Base-by-base conservation (phyloP, 2,329 filamentous ascomycete genomes). In the Fusarium sp. region DNA sequence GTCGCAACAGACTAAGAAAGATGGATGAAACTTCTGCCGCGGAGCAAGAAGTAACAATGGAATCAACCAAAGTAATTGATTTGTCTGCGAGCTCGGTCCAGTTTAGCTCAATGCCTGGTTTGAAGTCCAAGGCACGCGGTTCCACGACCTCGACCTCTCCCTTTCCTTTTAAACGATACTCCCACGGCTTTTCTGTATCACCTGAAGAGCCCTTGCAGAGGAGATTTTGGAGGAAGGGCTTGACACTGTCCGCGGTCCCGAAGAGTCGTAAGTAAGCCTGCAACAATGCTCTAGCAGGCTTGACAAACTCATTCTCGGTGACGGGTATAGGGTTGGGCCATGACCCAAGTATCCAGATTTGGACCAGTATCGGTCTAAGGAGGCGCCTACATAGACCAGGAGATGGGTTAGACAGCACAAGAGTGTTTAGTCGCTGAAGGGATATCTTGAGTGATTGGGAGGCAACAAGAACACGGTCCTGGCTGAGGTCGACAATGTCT, bases 361-460 rank as follows among this genome's bases (percentile, higher is more conserved):
- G 88, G 6, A 90, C 80, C 4, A 93, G 75, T 3, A 93, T 77
- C 1, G 89, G 89, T 4, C 84, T 83, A 3, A 93, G 80, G 1
- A 94, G 83, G 60, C 92, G 85, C 71, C 87, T 90, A 52, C 90
- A 88, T 11, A 94, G 81, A 0, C 91, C 91, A 0, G 91, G 89
- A 64, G 93, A 92, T 0, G 91, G 91, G 76, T 92, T 92, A 0
- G 91, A 92, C 22, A 88, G 84, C 2, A 91, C 79, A 2, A 94
- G 81, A 1, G 86, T 84, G 38, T 84, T 85, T 1, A 94, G 80
- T 18, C 91, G 86, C 35, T 82, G 84, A 3, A 94, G 78, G 2
- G 89, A 87, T 37, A 79, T 79, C 20, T 84, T 82, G 6, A 94
- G 80, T 2, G 87, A 82, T 2, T 83, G 76, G 5, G 87, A 80